phyloP scores from a whole-genome alignment of 2,329 filamentous ascomycete species.

The Blumeriella jaapii region DNA sequence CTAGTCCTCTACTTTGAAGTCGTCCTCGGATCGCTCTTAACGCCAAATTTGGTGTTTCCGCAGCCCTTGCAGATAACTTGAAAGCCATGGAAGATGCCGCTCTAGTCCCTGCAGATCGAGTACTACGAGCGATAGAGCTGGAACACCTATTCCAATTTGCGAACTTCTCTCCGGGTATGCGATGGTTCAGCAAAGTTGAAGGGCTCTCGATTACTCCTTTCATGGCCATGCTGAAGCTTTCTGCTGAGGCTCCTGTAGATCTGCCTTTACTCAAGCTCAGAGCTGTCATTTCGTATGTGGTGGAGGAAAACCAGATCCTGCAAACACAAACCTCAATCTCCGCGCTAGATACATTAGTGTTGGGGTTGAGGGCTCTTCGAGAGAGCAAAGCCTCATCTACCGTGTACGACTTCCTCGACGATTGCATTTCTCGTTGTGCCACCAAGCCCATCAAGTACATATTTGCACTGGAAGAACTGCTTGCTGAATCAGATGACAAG shows the following conservation, averaged over 20 bases:
- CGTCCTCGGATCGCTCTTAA: constrained; percentile 64
- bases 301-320: constrained; percentile 56
- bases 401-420: constrained; percentile 67
- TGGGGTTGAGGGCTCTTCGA: constrained; percentile 26
- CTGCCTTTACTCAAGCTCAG: constrained; percentile 40
- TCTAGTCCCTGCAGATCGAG: constrained; percentile 34
- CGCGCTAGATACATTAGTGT: constrained; percentile 37
- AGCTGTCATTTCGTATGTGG: constrained; percentile 47
- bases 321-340: constrained; percentile 33
- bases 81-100: constrained; percentile 43
- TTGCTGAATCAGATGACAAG: constrained; percentile 26
- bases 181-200: constrained; percentile 74
- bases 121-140: constrained; percentile 59
- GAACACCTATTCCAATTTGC: constrained; percentile 75
- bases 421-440: constrained; percentile 66
- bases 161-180: constrained; percentile 69
- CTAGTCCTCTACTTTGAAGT: constrained; percentile 77
- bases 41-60: constrained; percentile 80
- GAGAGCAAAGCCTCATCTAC: constrained; percentile 28
- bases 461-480: constrained; percentile 49
- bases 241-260: constrained; percentile 36
- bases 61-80: constrained; percentile 59
- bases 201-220: constrained; percentile 57
- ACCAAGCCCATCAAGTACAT: constrained; percentile 75
- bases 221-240: constrained; percentile 53